A percentile compares a stretch with the other conserved stretches of the same genome.
Evolutionary conservation across 1,284 basidiomycete genomes (phyloP).

Genomic region (Ceratobasidium sp.): DNA sequence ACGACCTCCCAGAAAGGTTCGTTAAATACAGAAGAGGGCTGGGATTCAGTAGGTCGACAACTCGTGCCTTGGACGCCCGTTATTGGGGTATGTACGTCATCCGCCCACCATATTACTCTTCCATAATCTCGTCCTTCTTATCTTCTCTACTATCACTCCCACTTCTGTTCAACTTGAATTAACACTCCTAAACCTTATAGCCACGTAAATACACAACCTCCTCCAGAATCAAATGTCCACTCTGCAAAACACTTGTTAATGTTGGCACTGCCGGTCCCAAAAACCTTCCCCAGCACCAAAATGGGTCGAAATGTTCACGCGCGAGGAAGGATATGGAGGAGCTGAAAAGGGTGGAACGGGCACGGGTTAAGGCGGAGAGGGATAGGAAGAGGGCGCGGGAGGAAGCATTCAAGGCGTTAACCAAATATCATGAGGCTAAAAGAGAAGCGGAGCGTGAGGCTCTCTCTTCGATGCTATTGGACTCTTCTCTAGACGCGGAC

Average conservation of each 20-base stretch:
- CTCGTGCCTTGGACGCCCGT: slow-evolving; percentile 13
- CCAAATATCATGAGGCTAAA: too few relatives aligned
- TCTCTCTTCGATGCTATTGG: too few relatives aligned
- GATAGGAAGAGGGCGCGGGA: too few relatives aligned
- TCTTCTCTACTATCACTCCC: background rate
- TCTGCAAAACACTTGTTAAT: background rate
- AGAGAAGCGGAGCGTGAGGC: too few relatives aligned
- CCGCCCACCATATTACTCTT: background rate
- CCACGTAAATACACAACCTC: background rate
- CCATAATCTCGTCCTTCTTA: background rate
- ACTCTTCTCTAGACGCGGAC: too few relatives aligned
- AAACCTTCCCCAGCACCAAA: background rate
- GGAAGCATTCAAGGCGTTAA: too few relatives aligned
- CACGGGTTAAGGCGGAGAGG: too few relatives aligned
- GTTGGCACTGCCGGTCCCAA: background rate
- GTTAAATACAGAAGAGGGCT: slow-evolving; percentile 2
- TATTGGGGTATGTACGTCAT: background rate
- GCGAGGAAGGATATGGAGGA: too few relatives aligned
- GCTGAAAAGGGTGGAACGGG: too few relatives aligned
- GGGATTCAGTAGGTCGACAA: background rate
- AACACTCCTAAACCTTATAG: background rate
- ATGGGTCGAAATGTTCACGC: background rate
- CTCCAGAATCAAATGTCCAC: slow-evolving; percentile 20
- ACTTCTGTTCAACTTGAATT: background rate
- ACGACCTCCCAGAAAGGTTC: too few relatives aligned